Conservation (phyloP, 257 asterid species). For the Nicotiana tabacum region DNA sequence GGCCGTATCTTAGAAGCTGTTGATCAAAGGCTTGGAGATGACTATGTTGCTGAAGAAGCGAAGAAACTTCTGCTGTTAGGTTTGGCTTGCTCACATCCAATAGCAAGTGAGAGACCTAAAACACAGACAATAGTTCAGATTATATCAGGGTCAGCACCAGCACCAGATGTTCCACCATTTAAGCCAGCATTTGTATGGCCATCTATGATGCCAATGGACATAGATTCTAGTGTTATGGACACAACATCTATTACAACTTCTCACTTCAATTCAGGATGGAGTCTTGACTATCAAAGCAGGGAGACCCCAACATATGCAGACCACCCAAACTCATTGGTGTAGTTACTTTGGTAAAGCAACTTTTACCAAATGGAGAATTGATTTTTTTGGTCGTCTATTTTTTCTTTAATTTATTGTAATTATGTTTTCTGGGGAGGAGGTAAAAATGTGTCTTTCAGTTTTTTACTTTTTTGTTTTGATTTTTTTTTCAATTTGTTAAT, state of each 20-base stretch:
- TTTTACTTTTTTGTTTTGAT: background rate
- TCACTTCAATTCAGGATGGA: constrained; percentile 51
- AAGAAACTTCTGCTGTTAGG: constrained; percentile 60
- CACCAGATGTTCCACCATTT: constrained; percentile 63
- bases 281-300: constrained; percentile 44
- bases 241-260: constrained; percentile 35
- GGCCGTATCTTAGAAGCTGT: constrained; percentile 64
- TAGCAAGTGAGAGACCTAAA: constrained; percentile 57
- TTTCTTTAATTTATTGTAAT: background rate
- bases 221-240: constrained; percentile 25
- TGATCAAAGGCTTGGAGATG: constrained; percentile 45
- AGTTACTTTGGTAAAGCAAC: constrained; percentile 26
- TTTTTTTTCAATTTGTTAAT: background rate
- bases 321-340: constrained; percentile 36
- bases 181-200: constrained; percentile 94
- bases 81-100: constrained; percentile 75
- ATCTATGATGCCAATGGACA: constrained; percentile 26
- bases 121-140: constrained; percentile 58
- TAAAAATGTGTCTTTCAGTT: background rate
- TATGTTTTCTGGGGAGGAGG: background rate
- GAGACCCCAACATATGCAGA: constrained; percentile 41
- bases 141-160: constrained; percentile 49
- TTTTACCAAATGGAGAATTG: constrained; percentile 22
- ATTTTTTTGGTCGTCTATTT: constrained; percentile 1
- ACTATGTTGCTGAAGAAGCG: constrained; percentile 59